phyloP scores from a whole-genome alignment of 1,284 basidiomycete genomes.

The Peniophora sp. region DNA sequence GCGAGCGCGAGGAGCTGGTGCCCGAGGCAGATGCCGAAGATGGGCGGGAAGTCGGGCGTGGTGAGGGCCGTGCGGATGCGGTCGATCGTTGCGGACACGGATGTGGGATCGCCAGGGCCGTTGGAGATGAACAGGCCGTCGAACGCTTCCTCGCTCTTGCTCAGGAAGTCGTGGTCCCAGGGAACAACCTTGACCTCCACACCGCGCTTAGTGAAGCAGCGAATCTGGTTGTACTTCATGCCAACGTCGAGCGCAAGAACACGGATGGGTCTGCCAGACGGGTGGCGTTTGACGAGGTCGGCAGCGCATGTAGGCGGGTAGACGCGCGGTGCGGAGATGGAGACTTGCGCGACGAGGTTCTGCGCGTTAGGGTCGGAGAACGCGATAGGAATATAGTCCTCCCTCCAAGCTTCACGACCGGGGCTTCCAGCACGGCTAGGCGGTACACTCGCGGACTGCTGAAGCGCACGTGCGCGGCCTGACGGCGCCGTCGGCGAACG shows the following conservation, averaged over 20 bases:
- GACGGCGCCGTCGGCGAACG: constrained; percentile 38
- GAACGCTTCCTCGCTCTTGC: constrained; percentile 69
- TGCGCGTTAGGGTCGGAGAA: constrained; percentile 86
- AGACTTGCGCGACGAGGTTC: constrained; percentile 91
- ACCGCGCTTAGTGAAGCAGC: constrained; percentile 91
- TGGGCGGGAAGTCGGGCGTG: constrained; percentile 65
- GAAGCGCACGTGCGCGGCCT: constrained; percentile 22
- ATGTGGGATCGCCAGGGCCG: constrained; percentile 95
- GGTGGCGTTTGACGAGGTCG: constrained; percentile 48
- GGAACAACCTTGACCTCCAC: constrained; percentile 97
- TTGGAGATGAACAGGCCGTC: constrained; percentile 98
- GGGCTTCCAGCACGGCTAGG: constrained; percentile 51
- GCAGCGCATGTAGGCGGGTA: constrained; percentile 52
- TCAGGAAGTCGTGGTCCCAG: constrained; percentile 91
- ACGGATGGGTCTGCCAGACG: constrained; percentile 72
- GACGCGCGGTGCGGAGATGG: constrained; percentile 61
- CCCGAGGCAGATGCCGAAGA: constrained; percentile 98
- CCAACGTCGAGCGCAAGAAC: constrained; percentile 94
- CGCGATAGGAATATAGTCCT: constrained; percentile 75
- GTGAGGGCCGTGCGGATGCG: constrained; percentile 70
- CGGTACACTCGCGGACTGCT: constrained; percentile 22
- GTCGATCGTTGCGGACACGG: constrained; percentile 68
- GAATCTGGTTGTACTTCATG: constrained; percentile 99
- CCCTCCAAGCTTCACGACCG: constrained; percentile 58
- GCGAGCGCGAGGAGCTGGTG: constrained; percentile 97